Percentiles rank a stretch among this genome's conserved stretches.
Conservation (phyloP, 257 asterid genomes). For the Gentiana dahurica region DNA sequence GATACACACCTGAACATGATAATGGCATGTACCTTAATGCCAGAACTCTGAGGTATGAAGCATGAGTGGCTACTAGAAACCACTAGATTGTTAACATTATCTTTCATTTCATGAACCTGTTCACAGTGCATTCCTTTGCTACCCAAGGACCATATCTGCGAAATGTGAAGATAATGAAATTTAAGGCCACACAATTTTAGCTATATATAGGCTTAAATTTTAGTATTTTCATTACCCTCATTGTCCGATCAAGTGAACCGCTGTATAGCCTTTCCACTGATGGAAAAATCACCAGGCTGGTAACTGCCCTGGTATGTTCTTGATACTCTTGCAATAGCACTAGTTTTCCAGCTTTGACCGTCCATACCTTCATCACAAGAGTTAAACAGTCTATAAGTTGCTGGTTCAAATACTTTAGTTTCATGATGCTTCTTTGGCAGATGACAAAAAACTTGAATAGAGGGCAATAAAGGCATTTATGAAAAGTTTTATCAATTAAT, state of each 20-base stretch:
- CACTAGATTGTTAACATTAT: slow-evolving; percentile 46
- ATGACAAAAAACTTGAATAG: neutral
- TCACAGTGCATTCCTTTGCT: slow-evolving; percentile 50
- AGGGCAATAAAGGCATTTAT: neutral
- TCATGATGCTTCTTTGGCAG: too few relatives aligned
- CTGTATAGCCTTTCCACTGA: slow-evolving; percentile 59
- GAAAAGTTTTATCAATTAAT: neutral
- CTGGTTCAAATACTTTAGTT: too few relatives aligned
- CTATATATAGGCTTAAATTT: neutral
- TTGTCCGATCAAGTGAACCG: slow-evolving; percentile 75
- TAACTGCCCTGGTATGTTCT: slow-evolving; percentile 69
- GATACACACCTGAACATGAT: neutral
- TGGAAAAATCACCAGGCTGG: slow-evolving; percentile 46
- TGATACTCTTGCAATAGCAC: slow-evolving; percentile 47
- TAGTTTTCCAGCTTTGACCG: slow-evolving; percentile 23
- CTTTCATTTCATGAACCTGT: slow-evolving; percentile 75
- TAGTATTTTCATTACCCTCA: slow-evolving; percentile 40
- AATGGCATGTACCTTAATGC: slow-evolving; percentile 44
- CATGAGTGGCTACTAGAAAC: slow-evolving; percentile 56
- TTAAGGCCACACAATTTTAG: neutral
- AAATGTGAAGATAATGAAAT: neutral
- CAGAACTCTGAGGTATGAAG: slow-evolving; percentile 78
- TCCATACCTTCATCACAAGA: slow-evolving; percentile 49
- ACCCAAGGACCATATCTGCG: slow-evolving; percentile 53
- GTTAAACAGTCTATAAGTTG: neutral